Evolutionary conservation across 2,329 filamentous ascomycete genomes (phyloP), one percentile per base, ranked within the genome.

Genomic region (Lecanicillium sp.): DNA sequence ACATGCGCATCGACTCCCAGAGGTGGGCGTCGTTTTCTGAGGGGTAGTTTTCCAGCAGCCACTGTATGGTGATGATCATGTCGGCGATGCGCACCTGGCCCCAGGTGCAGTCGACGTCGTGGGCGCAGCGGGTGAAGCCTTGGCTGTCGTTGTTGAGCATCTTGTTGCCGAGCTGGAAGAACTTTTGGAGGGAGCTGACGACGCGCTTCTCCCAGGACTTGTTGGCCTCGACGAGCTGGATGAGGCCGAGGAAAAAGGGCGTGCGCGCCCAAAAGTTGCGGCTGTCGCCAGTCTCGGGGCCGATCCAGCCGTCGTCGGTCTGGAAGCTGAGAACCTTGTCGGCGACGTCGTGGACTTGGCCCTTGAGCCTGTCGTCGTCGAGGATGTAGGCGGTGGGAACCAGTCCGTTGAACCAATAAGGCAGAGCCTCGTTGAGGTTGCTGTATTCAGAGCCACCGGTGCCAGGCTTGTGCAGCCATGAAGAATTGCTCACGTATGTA

Each of bases 351-450:
- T 64, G 59, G 27, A 75, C 70, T 51, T 81, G 75, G 0, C 51
- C 56, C 56, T 77, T 75, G 32, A 62, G 54, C 9, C 53, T 41
- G 3, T 51, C 48, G 56, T 79, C 69, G 30, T 74, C 64, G 2
- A 77, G 58, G 0, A 62, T 60, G 54, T 74, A 81, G 1, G 78
- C 76, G 43, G 81, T 61, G 2, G 77, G 77, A 0, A 81, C 77
- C 2, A 81, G 62, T 2, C 72, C 73, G 55, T 81, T 81, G 60
- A 79, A 75, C 75, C 78, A 82, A 59, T 81, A 82, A 0, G 78
- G 75, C 17, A 75, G 66, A 0, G 69, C 75, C 62, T 81, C 78
- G 54, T 79, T 72, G 7, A 81, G 59, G n/a, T 62, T 63, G 48
- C 71, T 77, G 58, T 81, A 81, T 54, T 81, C 77, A 15, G 64